Base-by-base conservation (phyloP, 1,284 basidiomycete species). In the Apiotrichum mycotoxinovorans region DNA sequence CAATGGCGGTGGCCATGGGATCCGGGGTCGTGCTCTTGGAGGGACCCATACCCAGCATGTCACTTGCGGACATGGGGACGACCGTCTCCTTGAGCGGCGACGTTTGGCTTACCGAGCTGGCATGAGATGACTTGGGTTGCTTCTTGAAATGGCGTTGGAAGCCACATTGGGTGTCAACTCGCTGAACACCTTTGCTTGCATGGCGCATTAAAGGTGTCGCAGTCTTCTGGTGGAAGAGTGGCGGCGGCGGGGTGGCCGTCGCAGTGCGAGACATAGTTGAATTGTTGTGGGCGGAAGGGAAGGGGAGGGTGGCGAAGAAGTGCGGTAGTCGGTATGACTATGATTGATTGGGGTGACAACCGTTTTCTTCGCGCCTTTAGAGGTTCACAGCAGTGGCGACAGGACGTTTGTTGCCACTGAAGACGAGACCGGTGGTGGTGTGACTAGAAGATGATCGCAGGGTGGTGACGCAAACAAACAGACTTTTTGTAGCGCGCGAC, bases 291-390 rank as follows among this genome's bases (percentile, higher is more conserved):
- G 25, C 51, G 56, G 61, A 51, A 30, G 22, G 56, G 60, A 59
- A 46, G 64, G 63, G 67, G 65, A 72, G 66, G 69, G 56, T 65
- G 67, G 69, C 72, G 71, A 72, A 72, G 72, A 72, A 74, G 72
- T 74, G 63, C 72, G 72, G 69, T 60, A 27, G 64, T 61, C 62
- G 67, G 64, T 64, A 72, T 70, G 70, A 44, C 67, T 71, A 67
- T 66, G 69, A 69, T 61, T 65, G n/a, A n/a, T 26, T 14, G 49
- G 48, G 35, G 35, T 59, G 61, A 56, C 65, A 57, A 58, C 71
- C 70, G 71, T 72, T 74, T 72, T 70, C 69, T 74, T 69, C 69
- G 72, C 70, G 58, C 72, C 72, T 70, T 34, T 55, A 34, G 43
- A 38, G 35, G 38, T 22, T 23, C 48, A 55, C 42, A 54, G 38